Percentiles rank a stretch among this genome's conserved stretches.
phyloP scores from a whole-genome alignment of 2,329 filamentous ascomycete species.

The Pseudogymnoascus sp. region DNA sequence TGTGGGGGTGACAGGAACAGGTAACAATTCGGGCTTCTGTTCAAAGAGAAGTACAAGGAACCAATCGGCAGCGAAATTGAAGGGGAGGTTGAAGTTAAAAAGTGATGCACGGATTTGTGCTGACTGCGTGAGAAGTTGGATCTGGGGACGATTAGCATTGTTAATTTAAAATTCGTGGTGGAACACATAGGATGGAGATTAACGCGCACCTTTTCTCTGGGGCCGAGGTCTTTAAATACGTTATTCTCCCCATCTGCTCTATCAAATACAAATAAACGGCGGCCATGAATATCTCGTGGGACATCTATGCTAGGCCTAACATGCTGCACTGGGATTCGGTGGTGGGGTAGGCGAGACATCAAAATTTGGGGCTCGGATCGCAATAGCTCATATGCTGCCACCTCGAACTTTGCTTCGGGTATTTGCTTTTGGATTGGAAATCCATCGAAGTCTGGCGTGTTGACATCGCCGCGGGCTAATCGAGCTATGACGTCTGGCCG shows the following conservation, averaged over 20 bases:
- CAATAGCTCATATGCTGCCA: too few relatives aligned
- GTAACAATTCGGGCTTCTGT: slow-evolving; percentile 18
- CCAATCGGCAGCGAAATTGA: slow-evolving; percentile 12
- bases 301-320: slow-evolving; percentile 8
- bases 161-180: background rate
- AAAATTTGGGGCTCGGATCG: too few relatives aligned
- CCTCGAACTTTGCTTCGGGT: too few relatives aligned
- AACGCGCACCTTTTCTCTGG: background rate
- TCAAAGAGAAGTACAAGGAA: slow-evolving; percentile 21
- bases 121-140: background rate
- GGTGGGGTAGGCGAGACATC: slow-evolving; percentile 18
- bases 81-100: background rate
- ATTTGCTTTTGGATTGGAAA: too few relatives aligned
- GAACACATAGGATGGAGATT: too few relatives aligned
- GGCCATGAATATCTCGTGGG: slow-evolving; percentile 3
- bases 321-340: slow-evolving; percentile 15
- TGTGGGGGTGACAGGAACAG: slow-evolving; percentile 22
- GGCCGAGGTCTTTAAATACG: slow-evolving; percentile 1
- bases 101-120: background rate
- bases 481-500: too few relatives aligned
- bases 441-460: too few relatives aligned
- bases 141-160: background rate
- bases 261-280: background rate
- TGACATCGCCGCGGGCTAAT: too few relatives aligned
- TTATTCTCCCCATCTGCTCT: slow-evolving; percentile 14